A percentile compares a stretch with the other conserved stretches of the same genome.
Conservation (phyloP, 2,329 filamentous ascomycete genomes). For the Xylaria sp. region DNA sequence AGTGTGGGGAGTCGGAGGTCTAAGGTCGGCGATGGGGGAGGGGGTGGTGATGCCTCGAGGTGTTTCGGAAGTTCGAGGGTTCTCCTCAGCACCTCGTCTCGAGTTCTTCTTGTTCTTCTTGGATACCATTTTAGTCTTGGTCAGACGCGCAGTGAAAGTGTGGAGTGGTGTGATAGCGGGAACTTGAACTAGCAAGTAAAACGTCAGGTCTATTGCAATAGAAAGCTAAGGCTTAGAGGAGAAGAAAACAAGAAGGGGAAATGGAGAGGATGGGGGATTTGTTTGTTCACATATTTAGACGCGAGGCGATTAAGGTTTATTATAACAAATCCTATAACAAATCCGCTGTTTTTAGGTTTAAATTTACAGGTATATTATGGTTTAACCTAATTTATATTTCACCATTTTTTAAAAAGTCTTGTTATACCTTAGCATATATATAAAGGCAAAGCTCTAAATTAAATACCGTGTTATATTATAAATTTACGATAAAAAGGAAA, state of each 20-base stretch:
- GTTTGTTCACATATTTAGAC: constrained; percentile 11
- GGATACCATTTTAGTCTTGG: constrained; percentile 23
- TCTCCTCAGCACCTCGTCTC: constrained; percentile 17
- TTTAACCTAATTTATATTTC: constrained; percentile 5
- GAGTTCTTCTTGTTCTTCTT: constrained; percentile 19
- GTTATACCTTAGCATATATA: no score
- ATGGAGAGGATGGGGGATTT: constrained; percentile 12
- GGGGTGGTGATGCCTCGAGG: constrained; percentile 8
- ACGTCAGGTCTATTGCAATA: constrained; percentile 17
- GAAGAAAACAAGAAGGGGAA: constrained; percentile 15
- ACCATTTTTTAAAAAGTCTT: constrained; percentile 3
- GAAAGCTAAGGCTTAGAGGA: constrained; percentile 15
- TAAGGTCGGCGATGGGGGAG: constrained; percentile 3
- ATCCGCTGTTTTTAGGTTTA: constrained; percentile 6
- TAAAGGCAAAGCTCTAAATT: no score
- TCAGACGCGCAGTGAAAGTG: constrained; percentile 19
- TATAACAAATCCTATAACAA: constrained; percentile 2
- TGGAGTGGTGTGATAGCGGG: constrained; percentile 18
- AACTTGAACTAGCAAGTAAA: constrained; percentile 21
- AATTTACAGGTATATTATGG: constrained; percentile 5
- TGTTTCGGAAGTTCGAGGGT: constrained; percentile 15
- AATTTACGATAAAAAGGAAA: no score
- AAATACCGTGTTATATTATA: no score
- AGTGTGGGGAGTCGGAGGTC: constrained; percentile 3
- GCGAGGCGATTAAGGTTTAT: constrained; percentile 15